phyloP scores from a whole-genome alignment of 352 stramenopile species.

The Albugo candida region DNA sequence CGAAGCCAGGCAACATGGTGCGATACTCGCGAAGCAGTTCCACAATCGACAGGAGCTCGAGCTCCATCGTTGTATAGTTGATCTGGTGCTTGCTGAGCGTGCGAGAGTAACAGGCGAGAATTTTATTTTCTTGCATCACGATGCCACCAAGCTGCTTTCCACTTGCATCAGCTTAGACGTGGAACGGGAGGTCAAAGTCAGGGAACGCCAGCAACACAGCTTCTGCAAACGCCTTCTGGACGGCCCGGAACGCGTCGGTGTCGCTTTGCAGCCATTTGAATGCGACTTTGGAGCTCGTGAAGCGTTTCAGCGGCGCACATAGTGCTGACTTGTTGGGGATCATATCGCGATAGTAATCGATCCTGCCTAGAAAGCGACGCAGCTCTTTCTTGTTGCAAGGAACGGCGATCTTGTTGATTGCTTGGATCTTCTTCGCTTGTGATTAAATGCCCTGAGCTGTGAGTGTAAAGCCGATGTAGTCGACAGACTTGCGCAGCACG shows the following conservation, averaged over 20 bases:
- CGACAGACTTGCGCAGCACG: conserved; percentile 4
- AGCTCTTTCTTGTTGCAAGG: too few species aligned
- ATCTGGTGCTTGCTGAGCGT: too few species aligned
- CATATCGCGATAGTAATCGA: conserved; percentile 4
- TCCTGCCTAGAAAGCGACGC: conserved; percentile 1
- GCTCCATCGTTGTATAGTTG: conserved; percentile 19
- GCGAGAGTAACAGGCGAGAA: too few species aligned
- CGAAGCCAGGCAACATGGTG: conserved; percentile 1
- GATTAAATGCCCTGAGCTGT: conserved; percentile 2
- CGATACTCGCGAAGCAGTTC: conserved; percentile 14
- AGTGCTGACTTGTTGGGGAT: conserved; percentile 3
- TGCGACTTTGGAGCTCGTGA: not conserved
- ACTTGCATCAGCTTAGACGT: conserved; percentile 2
- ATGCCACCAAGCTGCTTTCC: conserved; percentile 1
- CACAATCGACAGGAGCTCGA: conserved; percentile 17
- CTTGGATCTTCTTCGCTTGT: conserved; percentile 2
- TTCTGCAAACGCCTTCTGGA: not conserved
- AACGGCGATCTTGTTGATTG: too few species aligned
- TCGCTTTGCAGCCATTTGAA: not conserved
- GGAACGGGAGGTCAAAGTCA: conserved; percentile 3
- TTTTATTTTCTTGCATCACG: too few species aligned
- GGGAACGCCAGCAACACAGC: not conserved
- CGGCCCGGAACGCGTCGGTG: not conserved
- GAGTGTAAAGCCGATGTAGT: conserved; percentile 6
- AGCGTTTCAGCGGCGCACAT: not conserved